phyloP scores from a whole-genome alignment of 768 basidiomycete genomes.

The Mycena epipterygia region DNA sequence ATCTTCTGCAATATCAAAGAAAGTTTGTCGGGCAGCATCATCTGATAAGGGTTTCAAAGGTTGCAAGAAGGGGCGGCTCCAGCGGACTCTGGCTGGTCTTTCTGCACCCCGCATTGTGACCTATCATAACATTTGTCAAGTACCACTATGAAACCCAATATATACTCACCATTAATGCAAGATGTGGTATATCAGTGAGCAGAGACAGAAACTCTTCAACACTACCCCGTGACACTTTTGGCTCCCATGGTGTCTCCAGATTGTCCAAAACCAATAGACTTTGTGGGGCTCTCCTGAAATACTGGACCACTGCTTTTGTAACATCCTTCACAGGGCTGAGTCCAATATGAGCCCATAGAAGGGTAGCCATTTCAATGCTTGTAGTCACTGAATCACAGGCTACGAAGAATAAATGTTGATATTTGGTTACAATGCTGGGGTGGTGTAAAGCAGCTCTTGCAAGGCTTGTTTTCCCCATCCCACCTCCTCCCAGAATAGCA shows the following conservation, averaged over 20 bases:
- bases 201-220: not conserved
- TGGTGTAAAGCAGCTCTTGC: too few relatives aligned
- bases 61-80: too few relatives aligned
- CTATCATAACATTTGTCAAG: not conserved
- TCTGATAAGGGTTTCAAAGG: too few relatives aligned
- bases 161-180: not conserved
- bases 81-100: too few relatives aligned
- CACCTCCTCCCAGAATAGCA: too few relatives aligned
- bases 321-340: too few relatives aligned
- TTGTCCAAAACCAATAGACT: too few relatives aligned
- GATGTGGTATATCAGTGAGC: not conserved
- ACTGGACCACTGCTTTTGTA: too few relatives aligned
- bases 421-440: not conserved
- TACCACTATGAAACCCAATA: not conserved
- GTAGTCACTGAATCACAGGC: not conserved
- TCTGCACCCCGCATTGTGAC: slow-evolving; percentile 15
- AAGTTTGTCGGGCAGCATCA: too few relatives aligned
- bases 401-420: not conserved
- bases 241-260: too few relatives aligned
- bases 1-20: not conserved
- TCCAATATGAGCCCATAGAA: not conserved
- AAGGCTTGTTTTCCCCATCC: too few relatives aligned
- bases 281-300: too few relatives aligned
- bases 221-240: not conserved
- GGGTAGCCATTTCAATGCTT: not conserved